Evolutionary conservation across 176 grass and related monocot genomes (phyloP), one percentile per base, ranked within the genome.

Genomic region (Microstegium vimineum): DNA sequence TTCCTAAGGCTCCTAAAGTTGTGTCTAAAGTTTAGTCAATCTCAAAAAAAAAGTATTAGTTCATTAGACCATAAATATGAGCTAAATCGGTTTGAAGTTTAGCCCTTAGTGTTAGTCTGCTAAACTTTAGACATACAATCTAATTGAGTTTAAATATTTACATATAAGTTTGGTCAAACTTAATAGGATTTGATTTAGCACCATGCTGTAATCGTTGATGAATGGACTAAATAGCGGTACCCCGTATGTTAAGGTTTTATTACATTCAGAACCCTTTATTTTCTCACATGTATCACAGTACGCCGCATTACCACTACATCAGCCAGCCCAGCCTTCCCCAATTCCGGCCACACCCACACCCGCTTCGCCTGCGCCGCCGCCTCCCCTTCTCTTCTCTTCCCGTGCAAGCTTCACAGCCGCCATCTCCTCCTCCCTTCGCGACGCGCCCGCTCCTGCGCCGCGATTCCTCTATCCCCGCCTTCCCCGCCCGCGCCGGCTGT

Each of bases 261-360:
- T n/a, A 66, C 86, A 63, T 62, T 45, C 72, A 73, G 34, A 28
- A 34, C 65, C 66, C 32, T 57, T 22, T 73, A 35, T 46, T 49
- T 68, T n/a, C 31, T 51, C 20, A 35, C 43, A 36, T 27, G 42
- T 67, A 67, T 22, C 61, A 66, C 61, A 66, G 40, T 30, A 49
- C 41, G 42, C 62, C 42, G 77, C 31, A 36, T 51, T 18, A n/a
- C n/a, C n/a, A n/a, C n/a, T n/a, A 36, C 78, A 81, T 35, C 33
- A 68, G n/a, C n/a, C n/a, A n/a, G 64, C 45, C n/a, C n/a, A 69
- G 46, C 65, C 78, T 81, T 81, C 78, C 65, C 78, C 65, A 81
- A 57, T 81, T 81, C 78, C 78, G 78, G 78, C 64, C 43, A 81
- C 36, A 66, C 34, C 80, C 80, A 52, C 27, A 65, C 42, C 81